phyloP scores from a whole-genome alignment of 805 yeast species.

The Candida easanensis region DNA sequence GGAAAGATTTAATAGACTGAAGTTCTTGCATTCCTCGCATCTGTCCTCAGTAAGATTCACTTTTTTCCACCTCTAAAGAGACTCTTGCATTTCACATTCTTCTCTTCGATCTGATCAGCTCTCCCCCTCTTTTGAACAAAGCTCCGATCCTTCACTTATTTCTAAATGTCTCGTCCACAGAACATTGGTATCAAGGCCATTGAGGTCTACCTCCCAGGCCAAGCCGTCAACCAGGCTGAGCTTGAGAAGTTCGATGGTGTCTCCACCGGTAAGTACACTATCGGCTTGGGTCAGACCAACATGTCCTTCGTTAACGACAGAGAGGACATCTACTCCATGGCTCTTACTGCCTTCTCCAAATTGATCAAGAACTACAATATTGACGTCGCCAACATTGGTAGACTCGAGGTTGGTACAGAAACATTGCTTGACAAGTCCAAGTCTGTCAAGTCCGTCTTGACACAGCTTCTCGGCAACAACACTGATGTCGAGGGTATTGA shows the following conservation, averaged over 20 bases:
- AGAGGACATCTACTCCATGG: conserved; percentile 93
- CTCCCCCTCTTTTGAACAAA: background rate
- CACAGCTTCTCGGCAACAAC: conserved; percentile 90
- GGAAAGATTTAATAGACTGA: background rate
- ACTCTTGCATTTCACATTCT: no score
- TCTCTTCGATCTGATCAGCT: background rate
- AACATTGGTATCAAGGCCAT: conserved; percentile 97
- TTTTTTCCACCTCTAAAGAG: no score
- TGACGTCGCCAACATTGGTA: conserved; percentile 79
- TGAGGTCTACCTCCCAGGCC: conserved; percentile 86
- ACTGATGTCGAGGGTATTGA: conserved; percentile 94
- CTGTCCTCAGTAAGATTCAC: no score
- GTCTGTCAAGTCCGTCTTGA: conserved; percentile 91
- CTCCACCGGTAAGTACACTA: conserved; percentile 93
- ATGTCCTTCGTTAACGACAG: conserved; percentile 97
- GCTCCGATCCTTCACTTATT: background rate
- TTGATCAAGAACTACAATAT: conserved; percentile 78
- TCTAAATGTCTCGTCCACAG: conserved; percentile 44
- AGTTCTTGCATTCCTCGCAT: no score
- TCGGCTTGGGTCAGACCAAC: conserved; percentile 97
- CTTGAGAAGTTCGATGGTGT: conserved; percentile 83
- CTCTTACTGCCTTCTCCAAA: conserved; percentile 81
- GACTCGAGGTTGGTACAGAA: conserved; percentile 98
- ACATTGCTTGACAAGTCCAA: conserved; percentile 95
- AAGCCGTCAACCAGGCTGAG: conserved; percentile 83